Base-by-base conservation (phyloP, 1,284 basidiomycete species). In the Cutaneotrichosporon sp. region DNA sequence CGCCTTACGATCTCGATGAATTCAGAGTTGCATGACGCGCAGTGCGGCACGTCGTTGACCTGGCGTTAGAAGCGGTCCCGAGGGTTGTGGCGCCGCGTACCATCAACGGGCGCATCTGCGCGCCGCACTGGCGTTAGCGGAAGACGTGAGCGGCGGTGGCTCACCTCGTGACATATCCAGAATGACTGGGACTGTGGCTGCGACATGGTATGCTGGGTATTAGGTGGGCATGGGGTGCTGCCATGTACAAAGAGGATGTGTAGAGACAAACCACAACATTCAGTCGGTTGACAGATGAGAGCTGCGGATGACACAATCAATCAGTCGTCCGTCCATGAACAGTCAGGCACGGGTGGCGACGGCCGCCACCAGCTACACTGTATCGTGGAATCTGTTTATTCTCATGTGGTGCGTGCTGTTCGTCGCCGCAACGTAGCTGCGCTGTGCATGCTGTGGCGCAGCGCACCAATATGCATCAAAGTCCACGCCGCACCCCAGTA, bases 161-260 rank as follows among this genome's bases (percentile, higher is more conserved):
- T 36, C 23, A 70, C 70, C 58, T 70, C 64, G 51, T 72, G 70
- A 44, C 70, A 72, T 2, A 70, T 56, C 70, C 70, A 72, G 62
- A 72, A 70, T 10, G 67, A 63, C 14, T 59, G 54, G 13, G 62
- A 63, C 14, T 59, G 54, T 14, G 62, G 41, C 20, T 54, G 48
- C 3, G 64, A 60, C 63, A 65, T 66, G 7, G 30, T 56, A 30
- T 10, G 26, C 12, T 20, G 7, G 10, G 20, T 8, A 17, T 33
- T 13, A 21, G 21, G 17, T 44, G 26, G 13, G 41, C 20, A 30
- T 30, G 22, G 22, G 30, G 23, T 5, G 13, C 12, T 41, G 14
- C n/a, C 14, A 23, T 10, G 40, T 13, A 4, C 12, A n/a, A 26
- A 26, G 26, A 44, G 42, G n/a, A n/a, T n/a, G n/a, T n/a, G n/a